Evolutionary conservation across 768 basidiomycete genomes (phyloP), one percentile per base, ranked within the genome.

Genomic region (Rhizopogon rudus): DNA sequence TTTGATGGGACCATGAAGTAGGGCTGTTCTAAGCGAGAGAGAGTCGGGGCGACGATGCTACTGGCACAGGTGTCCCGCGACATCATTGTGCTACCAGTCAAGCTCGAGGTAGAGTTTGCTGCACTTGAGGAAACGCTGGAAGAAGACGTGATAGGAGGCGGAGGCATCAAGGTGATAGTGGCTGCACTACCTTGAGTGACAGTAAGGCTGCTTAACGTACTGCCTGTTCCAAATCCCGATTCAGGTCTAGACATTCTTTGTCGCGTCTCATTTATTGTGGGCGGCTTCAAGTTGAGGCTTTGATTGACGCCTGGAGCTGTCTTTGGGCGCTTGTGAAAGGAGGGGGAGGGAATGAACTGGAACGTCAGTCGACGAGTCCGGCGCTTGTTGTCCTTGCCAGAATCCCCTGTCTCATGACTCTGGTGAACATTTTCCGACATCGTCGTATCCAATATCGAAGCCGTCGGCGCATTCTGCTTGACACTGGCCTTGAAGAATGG

Each of bases 281-380:
- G 51, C 16, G 51, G 17, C n/a, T 13, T 28, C 17, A 48, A 29
- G 16, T 41, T 31, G 22, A 10, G 28, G 51, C 41, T 50, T 4
- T 43, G 14, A 43, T 33, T 6, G 41, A 56, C 46, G 9, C 37
- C 16, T 0, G 56, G 48, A 16, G 41, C 16, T 6, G 61, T 44
- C 35, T 63, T 68, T 22, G 55, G 59, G 35, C 56, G 68, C n/a
- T 54, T 68, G 5, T 52, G 44, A 35, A 70, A 61, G n/a, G 59
- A 25, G 25, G 65, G 20, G 0, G 67, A 33, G 1, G 67, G 20
- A 3, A 70, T 40, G 6, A 68, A 63, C 7, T 61, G 64, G 56
- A 68, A 69, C 3, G 63, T 69, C 33, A 50, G 61, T 44, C 69
- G 49, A 16, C 57, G 64, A 20, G 48, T 3, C 53, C 51, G 61